phyloP scores from a whole-genome alignment of 352 stramenopile genomes.

The Elongisporangium anandrum region DNA sequence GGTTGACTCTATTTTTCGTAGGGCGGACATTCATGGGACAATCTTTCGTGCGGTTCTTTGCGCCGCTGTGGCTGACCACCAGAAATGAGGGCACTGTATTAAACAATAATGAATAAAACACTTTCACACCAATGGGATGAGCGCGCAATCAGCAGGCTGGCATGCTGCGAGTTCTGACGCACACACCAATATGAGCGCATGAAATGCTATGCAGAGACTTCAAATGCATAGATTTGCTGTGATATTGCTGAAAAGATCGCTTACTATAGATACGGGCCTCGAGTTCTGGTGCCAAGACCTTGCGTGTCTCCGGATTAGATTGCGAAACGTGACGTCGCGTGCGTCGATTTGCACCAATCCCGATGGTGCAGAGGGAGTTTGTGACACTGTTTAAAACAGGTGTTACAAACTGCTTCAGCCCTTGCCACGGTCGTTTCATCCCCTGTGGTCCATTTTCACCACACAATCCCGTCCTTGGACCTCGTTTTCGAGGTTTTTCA shows the following conservation, averaged over 20 bases:
- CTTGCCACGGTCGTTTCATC: not conserved
- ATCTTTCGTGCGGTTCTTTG: not conserved
- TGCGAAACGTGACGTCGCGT: not conserved
- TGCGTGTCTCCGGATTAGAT: not conserved
- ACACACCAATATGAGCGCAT: too few species aligned
- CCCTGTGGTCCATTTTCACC: conserved; percentile 1
- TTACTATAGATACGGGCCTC: too few species aligned
- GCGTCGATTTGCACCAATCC: not conserved
- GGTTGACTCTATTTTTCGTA: not conserved
- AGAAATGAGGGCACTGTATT: not conserved
- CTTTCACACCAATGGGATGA: not conserved
- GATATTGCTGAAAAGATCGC: too few species aligned
- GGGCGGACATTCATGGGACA: not conserved
- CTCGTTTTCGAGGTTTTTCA: conserved; percentile 8
- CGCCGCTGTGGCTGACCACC: not conserved
- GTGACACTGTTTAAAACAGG: conserved; percentile 1
- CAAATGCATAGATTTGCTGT: too few species aligned
- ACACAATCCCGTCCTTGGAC: conserved; percentile 1
- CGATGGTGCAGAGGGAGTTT: not conserved
- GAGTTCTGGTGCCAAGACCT: not conserved
- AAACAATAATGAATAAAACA: not conserved
- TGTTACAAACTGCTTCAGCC: conserved; percentile 1
- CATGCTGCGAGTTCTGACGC: not conserved
- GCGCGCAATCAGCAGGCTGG: not conserved
- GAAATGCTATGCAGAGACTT: too few species aligned